A percentile compares a stretch with the other conserved stretches of the same genome.
These are phyloP conservation scores for Auricularia cornea DNA, from an alignment of 768 basidiomycete genomes.

Conservation along the genomic window DNA sequence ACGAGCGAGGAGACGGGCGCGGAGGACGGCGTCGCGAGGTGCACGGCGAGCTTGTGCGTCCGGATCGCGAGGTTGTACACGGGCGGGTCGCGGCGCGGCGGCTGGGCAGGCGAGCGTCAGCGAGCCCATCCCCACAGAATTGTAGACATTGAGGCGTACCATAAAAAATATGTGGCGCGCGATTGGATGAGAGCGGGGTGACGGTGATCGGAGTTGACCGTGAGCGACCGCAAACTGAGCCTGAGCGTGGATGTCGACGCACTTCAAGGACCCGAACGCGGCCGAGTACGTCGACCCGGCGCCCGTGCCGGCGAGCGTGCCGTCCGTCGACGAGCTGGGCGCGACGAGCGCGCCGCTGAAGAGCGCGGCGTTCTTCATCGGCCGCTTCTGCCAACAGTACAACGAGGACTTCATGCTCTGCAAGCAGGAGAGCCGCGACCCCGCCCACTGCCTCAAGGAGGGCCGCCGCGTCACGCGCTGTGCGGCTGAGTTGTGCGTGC, in stretches of 20 bases:
- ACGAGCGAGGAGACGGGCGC: conserved; percentile 46
- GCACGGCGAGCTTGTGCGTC: conserved; percentile 62
- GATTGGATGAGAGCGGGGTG: too few species aligned
- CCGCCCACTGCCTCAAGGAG: conserved; percentile 90
- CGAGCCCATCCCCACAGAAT: background rate
- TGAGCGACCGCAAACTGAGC: too few species aligned
- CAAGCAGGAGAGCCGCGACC: conserved; percentile 85
- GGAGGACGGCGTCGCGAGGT: conserved; percentile 47
- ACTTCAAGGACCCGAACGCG: conserved; percentile 16
- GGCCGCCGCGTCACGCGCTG: conserved; percentile 93
- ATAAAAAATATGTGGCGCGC: background rate
- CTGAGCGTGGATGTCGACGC: conserved; percentile 27
- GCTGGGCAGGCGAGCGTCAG: conserved; percentile 26
- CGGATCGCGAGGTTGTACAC: conserved; percentile 62
- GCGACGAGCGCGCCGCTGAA: conserved; percentile 88
- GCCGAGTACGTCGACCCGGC: conserved; percentile 54
- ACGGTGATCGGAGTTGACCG: too few species aligned
- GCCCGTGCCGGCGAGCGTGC: conserved; percentile 55
- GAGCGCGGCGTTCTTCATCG: conserved; percentile 95
- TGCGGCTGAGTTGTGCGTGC: conserved; percentile 80
- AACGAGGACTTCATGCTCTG: conserved; percentile 99
- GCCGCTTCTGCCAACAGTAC: conserved; percentile 89
- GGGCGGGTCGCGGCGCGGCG: conserved; percentile 48
- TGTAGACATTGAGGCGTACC: conserved; percentile 1
- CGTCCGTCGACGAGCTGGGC: conserved; percentile 83